Conservation (phyloP, 192 early-diverging fungal species). For the Coemansia reversa region DNA sequence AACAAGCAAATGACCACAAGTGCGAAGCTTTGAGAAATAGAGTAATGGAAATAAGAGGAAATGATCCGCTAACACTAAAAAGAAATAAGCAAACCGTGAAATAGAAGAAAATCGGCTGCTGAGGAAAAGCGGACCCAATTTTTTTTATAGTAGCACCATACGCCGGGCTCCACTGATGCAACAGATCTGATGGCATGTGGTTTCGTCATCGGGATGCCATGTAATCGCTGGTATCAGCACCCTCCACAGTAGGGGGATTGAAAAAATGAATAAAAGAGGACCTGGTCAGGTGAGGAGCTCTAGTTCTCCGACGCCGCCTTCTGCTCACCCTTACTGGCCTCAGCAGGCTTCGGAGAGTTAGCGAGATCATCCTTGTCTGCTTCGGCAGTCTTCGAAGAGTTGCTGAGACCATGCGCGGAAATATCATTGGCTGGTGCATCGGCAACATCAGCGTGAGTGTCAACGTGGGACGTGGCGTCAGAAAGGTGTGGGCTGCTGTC, state of each 20-base stretch:
- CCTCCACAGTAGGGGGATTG: not conserved
- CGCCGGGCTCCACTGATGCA: not conserved
- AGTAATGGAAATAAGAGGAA: not conserved
- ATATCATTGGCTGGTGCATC: not conserved
- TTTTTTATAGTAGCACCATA: not conserved
- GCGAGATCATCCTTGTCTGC: conserved; percentile 1
- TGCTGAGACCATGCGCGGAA: not conserved
- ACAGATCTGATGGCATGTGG: not conserved
- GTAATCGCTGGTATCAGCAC: not conserved
- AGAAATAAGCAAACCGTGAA: not conserved
- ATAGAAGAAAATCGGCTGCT: not conserved
- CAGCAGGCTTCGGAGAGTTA: not conserved
- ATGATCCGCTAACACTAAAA: not conserved
- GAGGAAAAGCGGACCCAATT: not conserved
- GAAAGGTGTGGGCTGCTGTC: not conserved
- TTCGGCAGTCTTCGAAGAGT: conserved; percentile 7
- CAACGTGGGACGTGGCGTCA: conserved; percentile 2
- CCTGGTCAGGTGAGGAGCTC: not conserved
- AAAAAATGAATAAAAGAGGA: not conserved
- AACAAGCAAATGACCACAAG: not conserved
- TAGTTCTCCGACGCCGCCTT: conserved; percentile 20
- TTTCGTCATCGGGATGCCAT: not conserved
- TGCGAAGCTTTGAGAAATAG: not conserved
- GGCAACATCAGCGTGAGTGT: conserved; percentile 11
- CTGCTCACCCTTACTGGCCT: not conserved